Base-by-base conservation (phyloP, 306 rosid genomes). In the Malus fusca region DNA sequence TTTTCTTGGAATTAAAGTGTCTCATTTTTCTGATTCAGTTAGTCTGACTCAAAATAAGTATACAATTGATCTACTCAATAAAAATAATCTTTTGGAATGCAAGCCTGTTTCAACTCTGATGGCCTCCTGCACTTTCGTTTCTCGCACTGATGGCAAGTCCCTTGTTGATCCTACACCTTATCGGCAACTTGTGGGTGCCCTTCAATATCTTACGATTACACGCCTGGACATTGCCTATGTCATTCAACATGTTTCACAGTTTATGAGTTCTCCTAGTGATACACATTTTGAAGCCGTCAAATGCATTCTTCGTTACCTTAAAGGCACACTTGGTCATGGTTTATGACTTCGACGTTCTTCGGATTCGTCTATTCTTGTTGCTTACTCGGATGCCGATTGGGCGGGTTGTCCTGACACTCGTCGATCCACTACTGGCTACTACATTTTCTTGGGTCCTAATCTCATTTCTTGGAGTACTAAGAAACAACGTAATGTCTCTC, bases 321-420 rank as follows among this genome's bases (percentile, higher is more conserved):
- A 59, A 5, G 33, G 64, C 2, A 22, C 33, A 0, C 64, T 59
- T 23, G 33, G 15, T 23, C 31, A 22, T 59, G 33, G 64, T 6
- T 10, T 56, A 6, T n/a, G 3, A 7, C 62, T n/a, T 9, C 8
- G 0, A 21, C 13, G 0, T 4, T 56, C 14, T 1, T 0, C 0
- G 0, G 11, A 21, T 9, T 19, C 28, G 8, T 56, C 26, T 11
- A 21, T 56, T 7, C 62, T 56, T 2, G n/a, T 21, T 56, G 28
- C 25, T 2, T 56, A 56, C 14, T n/a, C 14, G 1, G 12, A 56
- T 56, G 28, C 13, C 0, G 5, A n/a, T n/a, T 56, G 62, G 28
- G 62, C 62, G 4, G 3, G 26, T 10, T 56, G 5, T 11, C 62
- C 62, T 2, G 14, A n/a, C 6, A 19, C 62, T 12, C 28, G 6